A percentile compares a stretch with the other conserved stretches of the same genome.
phyloP scores from a whole-genome alignment of 1,284 basidiomycete genomes.

The Ceratobasidium sp. region DNA sequence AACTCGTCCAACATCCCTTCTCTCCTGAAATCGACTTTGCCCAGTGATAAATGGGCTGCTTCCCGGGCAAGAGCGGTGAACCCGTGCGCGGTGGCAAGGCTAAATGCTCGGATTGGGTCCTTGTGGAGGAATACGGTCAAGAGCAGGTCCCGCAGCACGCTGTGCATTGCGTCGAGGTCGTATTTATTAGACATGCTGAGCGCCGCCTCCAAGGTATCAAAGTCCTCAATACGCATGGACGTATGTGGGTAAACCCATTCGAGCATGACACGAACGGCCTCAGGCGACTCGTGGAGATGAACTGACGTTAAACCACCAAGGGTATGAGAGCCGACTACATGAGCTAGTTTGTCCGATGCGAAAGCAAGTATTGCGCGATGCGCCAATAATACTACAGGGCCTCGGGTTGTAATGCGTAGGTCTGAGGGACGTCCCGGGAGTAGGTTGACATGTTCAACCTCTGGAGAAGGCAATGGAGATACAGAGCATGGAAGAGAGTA shows the following conservation, averaged over 20 bases:
- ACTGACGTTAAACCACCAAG: too few relatives aligned
- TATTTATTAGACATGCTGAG: neutral
- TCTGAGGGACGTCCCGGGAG: too few relatives aligned
- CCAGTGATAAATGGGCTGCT: neutral
- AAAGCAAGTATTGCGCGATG: too few relatives aligned
- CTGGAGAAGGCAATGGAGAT: too few relatives aligned
- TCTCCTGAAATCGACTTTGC: conserved; percentile 7
- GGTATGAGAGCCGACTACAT: too few relatives aligned
- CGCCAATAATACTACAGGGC: too few relatives aligned
- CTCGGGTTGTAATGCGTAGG: too few relatives aligned
- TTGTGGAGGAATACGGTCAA: neutral
- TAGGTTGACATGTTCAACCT: too few relatives aligned
- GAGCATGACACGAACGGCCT: neutral
- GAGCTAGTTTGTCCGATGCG: too few relatives aligned
- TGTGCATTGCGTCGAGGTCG: neutral
- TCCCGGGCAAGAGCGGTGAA: neutral
- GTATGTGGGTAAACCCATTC: neutral
- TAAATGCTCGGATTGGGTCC: neutral
- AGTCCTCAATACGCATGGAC: neutral
- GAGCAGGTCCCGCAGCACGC: neutral
- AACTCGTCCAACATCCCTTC: neutral
- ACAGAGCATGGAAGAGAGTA: too few relatives aligned
- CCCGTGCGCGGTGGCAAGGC: neutral
- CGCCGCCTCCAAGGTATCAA: neutral
- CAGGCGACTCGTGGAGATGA: too few relatives aligned